Conservation (phyloP, 352 stramenopile species). For the Globisporangium alternatum region DNA sequence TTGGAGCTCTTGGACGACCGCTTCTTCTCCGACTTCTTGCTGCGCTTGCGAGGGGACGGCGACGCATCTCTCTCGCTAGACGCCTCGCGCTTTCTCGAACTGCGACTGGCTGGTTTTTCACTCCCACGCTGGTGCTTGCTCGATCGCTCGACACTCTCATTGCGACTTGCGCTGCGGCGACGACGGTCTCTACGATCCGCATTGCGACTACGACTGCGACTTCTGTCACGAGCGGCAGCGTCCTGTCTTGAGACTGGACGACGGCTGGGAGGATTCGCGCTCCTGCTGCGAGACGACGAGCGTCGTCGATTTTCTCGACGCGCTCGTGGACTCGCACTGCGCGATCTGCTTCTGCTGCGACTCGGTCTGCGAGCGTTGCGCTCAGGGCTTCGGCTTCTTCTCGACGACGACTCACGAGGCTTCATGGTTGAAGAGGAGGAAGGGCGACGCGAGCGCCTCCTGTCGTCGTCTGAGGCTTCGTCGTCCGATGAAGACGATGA, state of each 20-base stretch:
- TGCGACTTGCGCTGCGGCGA: conserved; percentile 22
- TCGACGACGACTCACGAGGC: neutral
- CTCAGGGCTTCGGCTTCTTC: conserved; percentile 14
- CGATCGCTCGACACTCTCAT: conserved; percentile 13
- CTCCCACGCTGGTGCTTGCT: conserved; percentile 3
- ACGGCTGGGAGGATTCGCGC: conserved; percentile 7
- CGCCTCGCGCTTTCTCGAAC: conserved; percentile 1
- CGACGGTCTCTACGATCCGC: conserved; percentile 11
- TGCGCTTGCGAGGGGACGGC: conserved; percentile 24
- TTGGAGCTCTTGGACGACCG: conserved; percentile 27
- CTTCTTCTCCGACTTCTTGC: conserved; percentile 26
- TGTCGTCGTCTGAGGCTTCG: conserved; percentile 1
- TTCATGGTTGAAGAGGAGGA: conserved; percentile 14
- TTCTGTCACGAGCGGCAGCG: conserved; percentile 7
- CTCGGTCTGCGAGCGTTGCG: neutral
- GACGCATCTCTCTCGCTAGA: conserved; percentile 5
- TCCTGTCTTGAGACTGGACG: neutral
- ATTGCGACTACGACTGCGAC: conserved; percentile 32
- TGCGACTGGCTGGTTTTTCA: neutral
- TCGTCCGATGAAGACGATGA: conserved; percentile 3
- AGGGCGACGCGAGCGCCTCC: conserved; percentile 7
- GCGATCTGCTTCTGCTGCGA: conserved; percentile 15
- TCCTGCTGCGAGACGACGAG: conserved; percentile 16
- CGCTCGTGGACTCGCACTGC: conserved; percentile 10
- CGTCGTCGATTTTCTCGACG: neutral